A percentile compares a stretch with the other conserved stretches of the same genome.
Evolutionary conservation across 495 filamentous ascomycete species (phyloP).

Genomic region (Lasiosphaeriaceae sp.): DNA sequence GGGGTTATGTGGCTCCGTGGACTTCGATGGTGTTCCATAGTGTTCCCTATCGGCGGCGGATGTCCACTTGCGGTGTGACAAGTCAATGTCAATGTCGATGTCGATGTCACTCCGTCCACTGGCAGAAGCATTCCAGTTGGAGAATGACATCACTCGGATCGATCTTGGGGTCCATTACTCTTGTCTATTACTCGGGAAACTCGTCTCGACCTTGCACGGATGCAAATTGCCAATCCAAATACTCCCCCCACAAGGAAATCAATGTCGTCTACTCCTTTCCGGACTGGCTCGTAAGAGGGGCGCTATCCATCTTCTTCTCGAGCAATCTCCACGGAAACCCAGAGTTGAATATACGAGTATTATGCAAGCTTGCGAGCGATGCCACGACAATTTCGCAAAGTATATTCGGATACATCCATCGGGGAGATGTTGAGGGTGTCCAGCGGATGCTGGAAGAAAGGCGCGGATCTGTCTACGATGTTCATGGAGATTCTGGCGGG

Average conservation of each 20-base stretch:
- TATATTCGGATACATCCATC: neutral
- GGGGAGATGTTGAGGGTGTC: neutral
- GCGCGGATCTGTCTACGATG: conserved; percentile 4
- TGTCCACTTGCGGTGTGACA: neutral
- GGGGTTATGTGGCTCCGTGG: neutral
- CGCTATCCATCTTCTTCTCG: conserved; percentile 7
- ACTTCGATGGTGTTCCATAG: neutral
- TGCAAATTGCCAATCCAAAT: neutral
- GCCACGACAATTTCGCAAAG: neutral
- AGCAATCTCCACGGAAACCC: conserved; percentile 10
- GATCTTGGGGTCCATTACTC: neutral
- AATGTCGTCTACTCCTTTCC: neutral
- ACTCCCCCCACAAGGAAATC: neutral
- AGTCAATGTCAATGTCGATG: neutral
- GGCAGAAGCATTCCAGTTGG: neutral
- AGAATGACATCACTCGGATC: neutral
- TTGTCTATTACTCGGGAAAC: neutral
- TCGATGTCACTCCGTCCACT: conserved; percentile 1
- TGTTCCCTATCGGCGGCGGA: neutral
- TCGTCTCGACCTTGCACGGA: neutral
- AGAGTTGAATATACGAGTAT: conserved; percentile 5
- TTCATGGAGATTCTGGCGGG: neutral
- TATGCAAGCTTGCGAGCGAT: neutral
- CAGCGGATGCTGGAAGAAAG: neutral
- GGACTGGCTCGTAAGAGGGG: conserved; percentile 2